phyloP scores from a whole-genome alignment of 768 basidiomycete species.

The Boletus subparvulus region DNA sequence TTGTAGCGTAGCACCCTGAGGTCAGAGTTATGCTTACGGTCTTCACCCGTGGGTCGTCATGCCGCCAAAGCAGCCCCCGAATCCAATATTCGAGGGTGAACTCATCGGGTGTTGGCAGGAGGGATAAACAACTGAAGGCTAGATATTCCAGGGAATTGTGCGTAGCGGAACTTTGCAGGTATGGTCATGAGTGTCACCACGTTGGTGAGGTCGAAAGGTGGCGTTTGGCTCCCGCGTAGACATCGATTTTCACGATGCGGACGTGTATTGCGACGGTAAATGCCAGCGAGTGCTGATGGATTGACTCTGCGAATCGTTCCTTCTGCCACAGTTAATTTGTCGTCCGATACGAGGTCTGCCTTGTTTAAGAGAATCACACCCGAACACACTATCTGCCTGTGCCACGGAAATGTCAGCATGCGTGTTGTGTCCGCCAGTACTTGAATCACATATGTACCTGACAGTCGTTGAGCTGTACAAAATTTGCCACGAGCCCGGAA shows the following conservation, averaged over 20 bases:
- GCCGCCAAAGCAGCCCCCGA: constrained; percentile 80
- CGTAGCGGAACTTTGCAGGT: constrained; percentile 33
- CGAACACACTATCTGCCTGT: constrained; percentile 90
- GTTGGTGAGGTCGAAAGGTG: constrained; percentile 31
- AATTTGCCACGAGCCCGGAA: background rate
- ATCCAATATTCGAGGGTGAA: constrained; percentile 79
- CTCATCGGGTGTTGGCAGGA: constrained; percentile 45
- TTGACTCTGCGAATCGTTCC: constrained; percentile 71
- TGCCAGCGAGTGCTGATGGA: constrained; percentile 70
- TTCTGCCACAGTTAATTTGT: constrained; percentile 50
- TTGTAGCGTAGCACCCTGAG: constrained; percentile 84
- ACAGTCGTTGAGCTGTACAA: background rate
- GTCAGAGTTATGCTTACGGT: constrained; percentile 7
- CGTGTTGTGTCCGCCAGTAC: too few relatives aligned
- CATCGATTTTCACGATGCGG: constrained; percentile 75
- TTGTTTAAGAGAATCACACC: constrained; percentile 95
- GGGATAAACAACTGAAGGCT: constrained; percentile 74
- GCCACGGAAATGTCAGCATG: constrained; percentile 1
- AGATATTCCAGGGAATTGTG: constrained; percentile 80
- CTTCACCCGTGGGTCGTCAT: constrained; percentile 44
- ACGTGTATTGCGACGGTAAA: constrained; percentile 71
- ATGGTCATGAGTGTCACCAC: constrained; percentile 35
- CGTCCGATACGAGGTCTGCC: constrained; percentile 63
- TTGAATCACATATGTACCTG: too few relatives aligned
- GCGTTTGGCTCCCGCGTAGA: constrained; percentile 56